Evolutionary conservation across 2,329 filamentous ascomycete genomes (phyloP), one percentile per base, ranked within the genome.

Genomic region (Claviceps cyperi): DNA sequence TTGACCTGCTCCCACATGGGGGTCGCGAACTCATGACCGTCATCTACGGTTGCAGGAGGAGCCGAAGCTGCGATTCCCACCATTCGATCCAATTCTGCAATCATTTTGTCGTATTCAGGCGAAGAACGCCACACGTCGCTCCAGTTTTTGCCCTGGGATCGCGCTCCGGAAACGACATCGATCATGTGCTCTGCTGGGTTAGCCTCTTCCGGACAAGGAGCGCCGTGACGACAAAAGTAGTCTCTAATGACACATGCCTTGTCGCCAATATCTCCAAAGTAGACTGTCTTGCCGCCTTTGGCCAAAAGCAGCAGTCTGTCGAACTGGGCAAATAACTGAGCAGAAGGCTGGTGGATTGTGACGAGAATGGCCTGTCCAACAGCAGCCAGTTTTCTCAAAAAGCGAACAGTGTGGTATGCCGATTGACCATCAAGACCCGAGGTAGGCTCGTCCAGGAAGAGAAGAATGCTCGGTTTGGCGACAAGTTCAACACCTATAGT

Each of bases 181-280:
- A 89, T 77, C 80, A 89, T 87, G 69, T 81, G 85, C 62, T 89
- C 84, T 0, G 84, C 84, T 1, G 83, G 83, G 57, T 89, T 89
- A 17, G 77, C 78, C 0, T 78, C 75, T 0, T 68, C 55, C 0
- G 76, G 74, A 54, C 83, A 84, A 1, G 75, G 71, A 0, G 78
- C 80, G 5, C 83, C 84, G 52, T 85, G 75, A 19, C 70, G 68
- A 41, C 77, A 77, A 59, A 92, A 90, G 63, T 85, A 85, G 22
- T 68, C 69, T 43, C 72, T 74, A 50, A 85, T 62, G 0, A 70
- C 76, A 4, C 63, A 64, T 0, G 75, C 78, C 35, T 75, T 68
- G 0, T 75, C 64, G 4, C 80, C 80, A 49, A 83, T 78, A 0
- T 81, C 78, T 11, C 82, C 82, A 58, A 84, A 83, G 60, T 84